A percentile compares a stretch with the other conserved stretches of the same genome.
Evolutionary conservation across 192 early-diverging fungal species (phyloP).

Genomic region (Phycomyces blakesleeanus): DNA sequence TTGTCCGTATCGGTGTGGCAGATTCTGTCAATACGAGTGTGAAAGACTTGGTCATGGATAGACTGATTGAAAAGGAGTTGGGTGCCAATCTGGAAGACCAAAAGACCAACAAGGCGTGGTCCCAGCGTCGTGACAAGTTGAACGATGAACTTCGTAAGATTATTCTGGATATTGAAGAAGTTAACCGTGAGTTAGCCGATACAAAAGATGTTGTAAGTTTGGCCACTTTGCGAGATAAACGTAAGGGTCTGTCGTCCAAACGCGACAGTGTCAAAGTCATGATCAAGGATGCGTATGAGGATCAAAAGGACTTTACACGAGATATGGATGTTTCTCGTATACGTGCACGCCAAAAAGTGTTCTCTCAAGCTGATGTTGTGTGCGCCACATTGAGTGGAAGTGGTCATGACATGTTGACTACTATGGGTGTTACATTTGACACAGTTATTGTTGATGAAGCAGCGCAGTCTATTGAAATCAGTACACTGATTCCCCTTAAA

Average conservation of each 20-base stretch:
- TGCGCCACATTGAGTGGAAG: slow-evolving; percentile 82
- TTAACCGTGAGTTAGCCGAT: slow-evolving; percentile 37
- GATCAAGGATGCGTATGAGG: slow-evolving; percentile 19
- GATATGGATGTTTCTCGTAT: slow-evolving; percentile 44
- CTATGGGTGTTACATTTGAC: slow-evolving; percentile 64
- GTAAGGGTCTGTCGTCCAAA: slow-evolving; percentile 14
- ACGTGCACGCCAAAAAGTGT: slow-evolving; percentile 58
- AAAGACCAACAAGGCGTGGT: slow-evolving; percentile 8
- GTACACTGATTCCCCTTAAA: slow-evolving; percentile 83
- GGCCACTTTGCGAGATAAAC: slow-evolving; percentile 12
- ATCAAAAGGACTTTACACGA: slow-evolving; percentile 26
- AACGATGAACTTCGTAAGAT: slow-evolving; percentile 37
- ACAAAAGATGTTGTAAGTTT: slow-evolving; percentile 35
- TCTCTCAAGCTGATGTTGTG: slow-evolving; percentile 78
- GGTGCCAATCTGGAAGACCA: slow-evolving; percentile 32
- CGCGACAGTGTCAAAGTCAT: slow-evolving; percentile 25
- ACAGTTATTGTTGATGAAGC: slow-evolving; percentile 96
- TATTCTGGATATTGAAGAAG: slow-evolving; percentile 38
- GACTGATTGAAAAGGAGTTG: slow-evolving; percentile 62
- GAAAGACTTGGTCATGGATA: slow-evolving; percentile 70
- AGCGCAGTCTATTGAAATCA: slow-evolving; percentile 87
- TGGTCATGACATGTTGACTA: slow-evolving; percentile 78
- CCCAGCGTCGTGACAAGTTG: slow-evolving; percentile 25
- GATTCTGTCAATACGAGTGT: slow-evolving; percentile 72
- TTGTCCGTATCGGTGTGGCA: slow-evolving; percentile 80